Evolutionary conservation across 148 eudicot genomes (phyloP).

Genomic region (Oxyria digyna): DNA sequence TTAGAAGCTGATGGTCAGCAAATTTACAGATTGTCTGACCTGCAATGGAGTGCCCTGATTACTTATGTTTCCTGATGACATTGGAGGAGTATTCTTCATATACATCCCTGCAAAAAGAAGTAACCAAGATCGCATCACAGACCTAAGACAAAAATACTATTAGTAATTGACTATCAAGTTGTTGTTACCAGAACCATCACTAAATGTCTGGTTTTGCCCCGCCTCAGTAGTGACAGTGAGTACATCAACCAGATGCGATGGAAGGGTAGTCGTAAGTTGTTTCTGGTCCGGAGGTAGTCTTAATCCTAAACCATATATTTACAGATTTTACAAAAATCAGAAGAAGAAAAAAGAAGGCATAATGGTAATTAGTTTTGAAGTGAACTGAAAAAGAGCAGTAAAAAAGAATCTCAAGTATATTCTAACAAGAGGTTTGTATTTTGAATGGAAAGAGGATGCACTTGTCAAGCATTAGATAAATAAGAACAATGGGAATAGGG

Average conservation of each 20-base stretch:
- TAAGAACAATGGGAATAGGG: background rate
- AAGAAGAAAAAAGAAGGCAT: background rate
- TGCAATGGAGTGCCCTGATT: constrained; percentile 71
- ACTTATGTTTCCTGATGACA: constrained; percentile 47
- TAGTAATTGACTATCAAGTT: background rate
- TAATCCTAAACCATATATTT: constrained; percentile 34
- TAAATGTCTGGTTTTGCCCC: constrained; percentile 30
- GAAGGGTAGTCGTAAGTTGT: constrained; percentile 62
- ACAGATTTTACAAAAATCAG: background rate
- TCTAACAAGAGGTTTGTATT: background rate
- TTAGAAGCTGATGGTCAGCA: background rate
- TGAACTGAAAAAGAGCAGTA: background rate
- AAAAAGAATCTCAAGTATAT: background rate
- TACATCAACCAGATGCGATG: constrained; percentile 71
- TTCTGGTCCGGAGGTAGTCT: constrained; percentile 73
- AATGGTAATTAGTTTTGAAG: background rate
- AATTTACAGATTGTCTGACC: constrained; percentile 29
- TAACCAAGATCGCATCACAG: constrained; percentile 6
- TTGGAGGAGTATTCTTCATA: constrained; percentile 65
- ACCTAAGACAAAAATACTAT: background rate
- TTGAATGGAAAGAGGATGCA: background rate
- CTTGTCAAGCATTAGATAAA: background rate
- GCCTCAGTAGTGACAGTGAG: constrained; percentile 49
- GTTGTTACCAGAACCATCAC: constrained; percentile 65
- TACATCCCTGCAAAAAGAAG: constrained; percentile 52